Evolutionary conservation across 768 basidiomycete species (phyloP).

Genomic region (Suillus tomentosus): DNA sequence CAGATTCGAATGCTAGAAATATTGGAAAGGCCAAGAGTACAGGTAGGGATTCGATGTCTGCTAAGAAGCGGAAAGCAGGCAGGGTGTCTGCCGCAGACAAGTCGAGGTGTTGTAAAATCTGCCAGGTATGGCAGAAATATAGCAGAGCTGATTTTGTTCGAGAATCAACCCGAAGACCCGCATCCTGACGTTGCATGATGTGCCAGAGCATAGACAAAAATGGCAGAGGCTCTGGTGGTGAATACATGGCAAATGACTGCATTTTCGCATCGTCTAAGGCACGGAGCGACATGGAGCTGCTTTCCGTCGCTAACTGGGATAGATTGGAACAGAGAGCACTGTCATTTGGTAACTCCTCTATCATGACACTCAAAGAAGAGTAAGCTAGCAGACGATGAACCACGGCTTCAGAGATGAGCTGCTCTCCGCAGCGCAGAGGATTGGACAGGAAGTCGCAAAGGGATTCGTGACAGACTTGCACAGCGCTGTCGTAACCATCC

Average conservation of each 20-base stretch:
- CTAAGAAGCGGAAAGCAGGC: background rate
- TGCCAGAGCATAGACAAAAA: background rate
- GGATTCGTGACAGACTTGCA: conserved; percentile 3
- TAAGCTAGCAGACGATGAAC: conserved; percentile 1
- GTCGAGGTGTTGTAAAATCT: background rate
- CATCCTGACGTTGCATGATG: background rate
- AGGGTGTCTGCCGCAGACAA: background rate
- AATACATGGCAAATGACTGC: background rate
- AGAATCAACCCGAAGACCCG: background rate
- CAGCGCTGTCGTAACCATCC: too few species aligned
- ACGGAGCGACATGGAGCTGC: accelerated
- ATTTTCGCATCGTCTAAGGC: background rate
- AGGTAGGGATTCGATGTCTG: background rate
- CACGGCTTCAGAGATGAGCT: background rate
- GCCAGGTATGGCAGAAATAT: background rate
- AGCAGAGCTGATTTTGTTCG: background rate
- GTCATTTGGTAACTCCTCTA: background rate
- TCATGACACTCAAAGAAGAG: background rate
- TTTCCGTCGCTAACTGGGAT: background rate
- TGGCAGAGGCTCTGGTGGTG: background rate
- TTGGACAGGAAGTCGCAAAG: background rate
- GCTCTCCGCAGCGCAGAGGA: background rate
- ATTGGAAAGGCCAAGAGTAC: background rate
- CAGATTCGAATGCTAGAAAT: background rate
- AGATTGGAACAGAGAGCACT: background rate